Evolutionary conservation across 768 basidiomycete species (phyloP).

Genomic region (Kwoniella sp.): DNA sequence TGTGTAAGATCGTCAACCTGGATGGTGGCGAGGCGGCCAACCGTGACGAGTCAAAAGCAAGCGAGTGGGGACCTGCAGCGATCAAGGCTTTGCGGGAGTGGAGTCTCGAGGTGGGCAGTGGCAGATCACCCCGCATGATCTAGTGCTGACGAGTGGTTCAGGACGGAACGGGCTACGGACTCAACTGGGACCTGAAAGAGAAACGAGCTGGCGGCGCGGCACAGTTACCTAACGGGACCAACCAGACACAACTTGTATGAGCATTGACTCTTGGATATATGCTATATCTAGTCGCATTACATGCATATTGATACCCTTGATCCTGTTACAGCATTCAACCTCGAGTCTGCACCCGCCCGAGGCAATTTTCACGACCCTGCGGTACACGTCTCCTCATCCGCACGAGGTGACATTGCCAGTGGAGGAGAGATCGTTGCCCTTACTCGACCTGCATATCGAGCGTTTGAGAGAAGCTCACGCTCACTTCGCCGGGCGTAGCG

Average conservation of each 20-base stretch:
- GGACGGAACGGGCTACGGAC: slow-evolving; percentile 33
- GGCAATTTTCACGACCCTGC: slow-evolving; percentile 36
- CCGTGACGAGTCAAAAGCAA: slow-evolving; percentile 18
- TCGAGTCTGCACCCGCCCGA: neutral
- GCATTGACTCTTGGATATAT: too few species aligned
- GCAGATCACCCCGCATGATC: slow-evolving; percentile 3
- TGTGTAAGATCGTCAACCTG: slow-evolving; percentile 69
- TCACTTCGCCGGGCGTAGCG: slow-evolving; percentile 19
- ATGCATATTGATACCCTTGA: slow-evolving; percentile 4
- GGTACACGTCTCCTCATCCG: slow-evolving; percentile 24
- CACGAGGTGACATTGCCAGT: neutral
- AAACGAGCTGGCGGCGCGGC: slow-evolving; percentile 3
- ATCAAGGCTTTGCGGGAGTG: slow-evolving; percentile 41
- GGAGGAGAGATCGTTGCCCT: slow-evolving; percentile 16
- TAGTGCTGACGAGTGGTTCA: too few species aligned
- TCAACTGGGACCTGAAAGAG: slow-evolving; percentile 27
- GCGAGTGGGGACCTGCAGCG: slow-evolving; percentile 43
- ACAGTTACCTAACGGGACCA: neutral
- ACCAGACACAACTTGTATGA: too few species aligned
- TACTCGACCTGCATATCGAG: slow-evolving; percentile 27
- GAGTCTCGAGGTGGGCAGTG: slow-evolving; percentile 36
- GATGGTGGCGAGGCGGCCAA: slow-evolving; percentile 27
- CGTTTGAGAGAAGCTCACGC: slow-evolving; percentile 29
- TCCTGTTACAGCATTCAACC: neutral
- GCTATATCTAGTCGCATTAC: too few species aligned